Evolutionary conservation across 2,329 filamentous ascomycete genomes (phyloP).

Genomic region (Colletotrichum paranaense): DNA sequence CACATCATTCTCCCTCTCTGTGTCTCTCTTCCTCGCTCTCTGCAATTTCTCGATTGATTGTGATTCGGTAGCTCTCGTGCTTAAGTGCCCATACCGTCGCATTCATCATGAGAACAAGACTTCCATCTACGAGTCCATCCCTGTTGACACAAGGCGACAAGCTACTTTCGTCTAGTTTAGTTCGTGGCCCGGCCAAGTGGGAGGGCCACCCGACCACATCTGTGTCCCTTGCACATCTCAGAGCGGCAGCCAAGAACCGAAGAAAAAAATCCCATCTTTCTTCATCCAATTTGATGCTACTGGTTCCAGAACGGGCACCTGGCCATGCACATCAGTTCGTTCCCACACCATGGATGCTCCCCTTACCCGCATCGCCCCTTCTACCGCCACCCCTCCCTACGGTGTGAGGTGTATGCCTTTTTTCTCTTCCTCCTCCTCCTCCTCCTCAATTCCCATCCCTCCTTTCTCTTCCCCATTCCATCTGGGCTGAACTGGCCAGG

Average conservation of each 20-base stretch:
- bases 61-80: neutral
- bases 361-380: constrained; percentile 32
- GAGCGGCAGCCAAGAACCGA: constrained; percentile 33
- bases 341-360: constrained; percentile 22
- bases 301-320: constrained; percentile 33
- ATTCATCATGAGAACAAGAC: neutral
- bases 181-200: constrained; percentile 27
- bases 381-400: constrained; percentile 17
- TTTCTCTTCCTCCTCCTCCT: too few species aligned
- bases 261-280: constrained; percentile 35
- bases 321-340: constrained; percentile 33
- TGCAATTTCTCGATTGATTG: neutral
- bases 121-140: neutral
- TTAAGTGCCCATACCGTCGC: neutral
- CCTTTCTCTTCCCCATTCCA: constrained; percentile 15
- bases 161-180: constrained; percentile 4
- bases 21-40: neutral
- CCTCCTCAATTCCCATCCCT: neutral
- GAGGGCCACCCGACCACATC: constrained; percentile 25
- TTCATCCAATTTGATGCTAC: constrained; percentile 35
- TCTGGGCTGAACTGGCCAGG: constrained; percentile 7
- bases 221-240: constrained; percentile 27
- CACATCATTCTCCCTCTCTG: neutral
- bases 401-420: too few species aligned
- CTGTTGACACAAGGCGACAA: neutral